Evolutionary conservation across 1,284 basidiomycete genomes (phyloP).

Genomic region (Melampsora americana): DNA sequence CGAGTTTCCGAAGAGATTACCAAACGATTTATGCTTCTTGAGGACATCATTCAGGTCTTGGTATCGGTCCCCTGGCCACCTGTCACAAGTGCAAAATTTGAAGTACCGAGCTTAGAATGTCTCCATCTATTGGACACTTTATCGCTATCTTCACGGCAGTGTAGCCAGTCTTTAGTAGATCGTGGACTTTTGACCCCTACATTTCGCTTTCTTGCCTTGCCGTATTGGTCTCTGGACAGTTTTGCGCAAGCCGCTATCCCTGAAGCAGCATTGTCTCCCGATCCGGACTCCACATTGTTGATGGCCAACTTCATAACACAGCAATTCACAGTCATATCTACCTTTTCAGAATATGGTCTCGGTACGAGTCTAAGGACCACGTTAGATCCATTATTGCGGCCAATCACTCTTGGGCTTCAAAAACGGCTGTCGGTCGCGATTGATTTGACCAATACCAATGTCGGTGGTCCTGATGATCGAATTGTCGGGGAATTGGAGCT

Average conservation of each 20-base stretch:
- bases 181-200: slow-evolving; percentile 39
- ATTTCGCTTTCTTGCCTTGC: slow-evolving; percentile 37
- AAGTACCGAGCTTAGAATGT: slow-evolving; percentile 19
- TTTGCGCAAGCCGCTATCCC: neutral
- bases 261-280: neutral
- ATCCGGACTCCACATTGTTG: neutral
- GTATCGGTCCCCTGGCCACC: slow-evolving; percentile 42
- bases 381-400: slow-evolving; percentile 32
- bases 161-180: slow-evolving; percentile 36
- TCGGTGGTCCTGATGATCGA: neutral
- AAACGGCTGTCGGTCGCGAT: slow-evolving; percentile 1
- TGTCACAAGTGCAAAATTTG: neutral
- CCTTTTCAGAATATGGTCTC: slow-evolving; percentile 36
- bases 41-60: slow-evolving; percentile 28
- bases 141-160: slow-evolving; percentile 23
- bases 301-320: slow-evolving; percentile 29
- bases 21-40: slow-evolving; percentile 26
- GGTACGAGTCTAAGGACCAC: slow-evolving; percentile 35
- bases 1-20: slow-evolving; percentile 37
- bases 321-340: slow-evolving; percentile 23
- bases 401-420: slow-evolving; percentile 20
- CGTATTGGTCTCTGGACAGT: slow-evolving; percentile 30
- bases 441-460: neutral
- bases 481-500: slow-evolving; percentile 20
- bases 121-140: slow-evolving; percentile 29